Base-by-base conservation (phyloP, 371 early-diverging fungal species). In the Coemansia sp. region DNA sequence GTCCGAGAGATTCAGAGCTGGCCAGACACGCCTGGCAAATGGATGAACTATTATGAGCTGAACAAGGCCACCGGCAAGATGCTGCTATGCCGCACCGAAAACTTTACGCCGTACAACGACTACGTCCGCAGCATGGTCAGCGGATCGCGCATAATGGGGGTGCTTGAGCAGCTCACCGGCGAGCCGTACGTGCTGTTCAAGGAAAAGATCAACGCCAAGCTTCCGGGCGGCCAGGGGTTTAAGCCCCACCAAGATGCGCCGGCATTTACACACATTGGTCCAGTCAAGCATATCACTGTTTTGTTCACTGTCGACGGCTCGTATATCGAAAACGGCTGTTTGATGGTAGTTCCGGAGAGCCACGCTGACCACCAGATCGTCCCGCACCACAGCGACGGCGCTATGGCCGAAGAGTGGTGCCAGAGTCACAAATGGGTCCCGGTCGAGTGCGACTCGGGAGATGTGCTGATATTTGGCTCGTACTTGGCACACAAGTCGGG, bases 11-110 rank as follows among this genome's bases (percentile, higher is more conserved):
- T 83, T 60, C 78, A 77, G 56, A 69, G 66, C 52, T 82, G 83
- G 84, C 75, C 77, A n/a, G 69, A 82, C 31, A 72, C 76, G 40
- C 82, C 82, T 20, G 82, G 80, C 4, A 84, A 84, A 49, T 84
- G 84, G 82, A 84, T 84, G 84, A 80, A 82, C 65, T 84, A 83
- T 63, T 82, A 84, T 68, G 84, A 83, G 61, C 55, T 56, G 26
- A 81, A 81, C 66, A 77, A 72, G 26, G 40, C 39, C 11, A 77
- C 78, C 9, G 75, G 69, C 39, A 68, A 75, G 36, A 72, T 65
- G 26, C 81, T 79, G 45, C 77, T 84, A 1, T 84, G 84, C 57
- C 82, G 84, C 49, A 84, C 82, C 3, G 84, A 84, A 38, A 83
- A 83, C 57, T 84, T 84, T 60, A 81, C 82, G 1, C 83, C 83